These are phyloP conservation scores for Carnegiea gigantea DNA, from an alignment of 179 eudicot species.

Conservation along the genomic window DNA sequence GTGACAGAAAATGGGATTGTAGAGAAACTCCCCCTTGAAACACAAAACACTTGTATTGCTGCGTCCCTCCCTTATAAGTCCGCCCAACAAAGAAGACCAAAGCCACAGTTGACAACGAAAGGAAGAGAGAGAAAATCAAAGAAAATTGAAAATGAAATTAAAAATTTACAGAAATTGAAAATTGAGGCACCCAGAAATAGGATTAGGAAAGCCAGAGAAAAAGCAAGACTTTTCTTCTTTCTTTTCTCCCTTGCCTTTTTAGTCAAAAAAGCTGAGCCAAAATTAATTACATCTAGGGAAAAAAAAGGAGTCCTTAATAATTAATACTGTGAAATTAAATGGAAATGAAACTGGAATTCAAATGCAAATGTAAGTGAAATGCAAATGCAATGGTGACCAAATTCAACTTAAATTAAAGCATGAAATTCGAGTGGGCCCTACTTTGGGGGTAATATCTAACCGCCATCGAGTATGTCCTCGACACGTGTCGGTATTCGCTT, in stretches of 20 bases:
- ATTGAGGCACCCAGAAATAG: neutral
- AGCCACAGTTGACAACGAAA: slow-evolving; percentile 25
- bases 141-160: neutral
- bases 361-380: slow-evolving; percentile 20
- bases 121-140: slow-evolving; percentile 20
- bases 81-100: slow-evolving; percentile 38
- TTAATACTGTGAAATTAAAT: neutral
- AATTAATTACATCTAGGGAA: neutral
- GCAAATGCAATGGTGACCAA: slow-evolving; percentile 21
- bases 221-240: slow-evolving; percentile 30
- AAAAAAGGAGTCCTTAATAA: neutral
- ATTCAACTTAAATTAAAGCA: slow-evolving; percentile 14
- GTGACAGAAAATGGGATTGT: neutral
- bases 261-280: slow-evolving; percentile 43
- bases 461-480: slow-evolving; percentile 8
- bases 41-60: neutral
- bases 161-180: neutral
- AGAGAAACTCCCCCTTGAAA: slow-evolving; percentile 10
- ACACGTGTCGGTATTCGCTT: slow-evolving; percentile 28
- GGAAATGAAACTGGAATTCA: neutral
- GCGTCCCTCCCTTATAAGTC: slow-evolving; percentile 38
- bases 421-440: slow-evolving; percentile 13
- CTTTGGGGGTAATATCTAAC: slow-evolving; percentile 18
- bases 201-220: slow-evolving; percentile 16
- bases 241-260: slow-evolving; percentile 21